Percentiles rank a stretch among this genome's conserved stretches.
Conservation (phyloP, 306 rosid species). For the Sechiopsis laciniata region DNA sequence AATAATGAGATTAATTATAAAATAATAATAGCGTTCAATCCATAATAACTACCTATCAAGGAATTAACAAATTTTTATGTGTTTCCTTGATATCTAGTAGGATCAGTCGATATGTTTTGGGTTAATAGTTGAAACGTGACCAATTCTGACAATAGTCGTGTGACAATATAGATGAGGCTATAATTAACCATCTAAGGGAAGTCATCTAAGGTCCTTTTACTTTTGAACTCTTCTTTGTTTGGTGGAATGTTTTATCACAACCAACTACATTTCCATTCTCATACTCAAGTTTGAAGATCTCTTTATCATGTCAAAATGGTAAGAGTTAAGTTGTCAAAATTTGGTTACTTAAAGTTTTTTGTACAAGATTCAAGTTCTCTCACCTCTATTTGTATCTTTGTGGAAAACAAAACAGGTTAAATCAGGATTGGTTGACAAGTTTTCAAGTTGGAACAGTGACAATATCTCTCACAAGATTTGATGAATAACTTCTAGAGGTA, state of each 20-base stretch:
- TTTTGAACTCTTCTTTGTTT: conserved; percentile 4
- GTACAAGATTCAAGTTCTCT: background rate
- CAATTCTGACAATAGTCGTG: no score
- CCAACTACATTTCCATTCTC: conserved; percentile 19
- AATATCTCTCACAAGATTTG: background rate
- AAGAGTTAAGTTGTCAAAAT: background rate
- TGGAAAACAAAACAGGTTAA: background rate
- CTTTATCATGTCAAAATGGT: background rate
- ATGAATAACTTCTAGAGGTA: background rate
- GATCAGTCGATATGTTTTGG: no score
- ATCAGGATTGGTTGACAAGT: background rate
- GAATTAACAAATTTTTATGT: no score
- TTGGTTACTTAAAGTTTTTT: background rate
- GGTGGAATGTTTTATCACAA: conserved; percentile 14
- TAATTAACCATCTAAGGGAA: no score
- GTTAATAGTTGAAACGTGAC: no score
- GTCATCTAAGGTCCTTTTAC: conserved; percentile 7
- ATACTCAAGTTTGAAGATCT: background rate
- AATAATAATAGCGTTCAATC: no score
- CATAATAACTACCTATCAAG: no score
- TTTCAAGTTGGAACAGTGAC: background rate
- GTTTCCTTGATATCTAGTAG: no score
- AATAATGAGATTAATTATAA: no score
- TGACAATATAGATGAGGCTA: no score
- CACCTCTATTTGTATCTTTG: background rate